These are phyloP conservation scores for Cunninghamia lanceolata DNA, from an alignment of 75 land plant species.

Conservation along the genomic window DNA sequence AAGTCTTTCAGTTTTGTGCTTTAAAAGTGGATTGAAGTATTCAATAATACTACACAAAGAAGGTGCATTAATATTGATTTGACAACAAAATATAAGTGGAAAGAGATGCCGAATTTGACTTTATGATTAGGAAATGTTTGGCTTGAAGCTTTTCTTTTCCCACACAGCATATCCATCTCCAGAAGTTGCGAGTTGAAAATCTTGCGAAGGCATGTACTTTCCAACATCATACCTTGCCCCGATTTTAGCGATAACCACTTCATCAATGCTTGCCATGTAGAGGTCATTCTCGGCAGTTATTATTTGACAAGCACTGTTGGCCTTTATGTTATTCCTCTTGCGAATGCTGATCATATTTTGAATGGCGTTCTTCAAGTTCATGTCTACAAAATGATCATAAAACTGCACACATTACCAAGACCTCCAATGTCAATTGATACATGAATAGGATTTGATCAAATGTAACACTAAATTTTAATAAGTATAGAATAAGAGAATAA, in stretches of 20 bases:
- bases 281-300: conserved; percentile 31
- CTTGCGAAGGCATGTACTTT: not conserved
- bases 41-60: no score
- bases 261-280: conserved; percentile 41
- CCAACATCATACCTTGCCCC: conserved; percentile 34
- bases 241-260: conserved; percentile 27
- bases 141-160: conserved; percentile 31
- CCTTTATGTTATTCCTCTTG: conserved; percentile 34
- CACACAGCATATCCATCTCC: conserved; percentile 74
- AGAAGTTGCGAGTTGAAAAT: conserved; percentile 41
- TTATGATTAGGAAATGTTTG: no score
- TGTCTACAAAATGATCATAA: conserved; percentile 41
- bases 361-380: conserved; percentile 28
- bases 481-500: no score
- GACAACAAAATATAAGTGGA: no score
- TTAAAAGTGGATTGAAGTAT: no score
- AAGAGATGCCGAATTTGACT: no score
- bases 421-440: no score
- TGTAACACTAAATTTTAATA: no score
- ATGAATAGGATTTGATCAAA: no score
- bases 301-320: conserved; percentile 25
- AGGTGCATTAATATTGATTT: no score
- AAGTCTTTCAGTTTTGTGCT: no score
- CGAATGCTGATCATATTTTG: conserved; percentile 8
- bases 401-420: conserved; percentile 34